These are phyloP conservation scores for Curvularia lunata DNA, from an alignment of 2,329 filamentous ascomycete genomes.

Conservation along the genomic window DNA sequence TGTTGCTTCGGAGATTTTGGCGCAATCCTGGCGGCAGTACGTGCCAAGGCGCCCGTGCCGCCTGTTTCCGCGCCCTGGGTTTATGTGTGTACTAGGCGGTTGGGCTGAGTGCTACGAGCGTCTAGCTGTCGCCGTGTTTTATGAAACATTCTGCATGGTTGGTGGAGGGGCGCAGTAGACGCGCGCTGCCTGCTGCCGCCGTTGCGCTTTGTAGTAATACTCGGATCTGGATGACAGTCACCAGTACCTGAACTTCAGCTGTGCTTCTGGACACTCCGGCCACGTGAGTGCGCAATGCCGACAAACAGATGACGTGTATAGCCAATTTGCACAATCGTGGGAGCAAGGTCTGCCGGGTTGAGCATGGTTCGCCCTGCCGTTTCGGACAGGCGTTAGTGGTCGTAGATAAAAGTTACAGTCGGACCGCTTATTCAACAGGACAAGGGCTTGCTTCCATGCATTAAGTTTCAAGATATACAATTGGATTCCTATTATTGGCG, in stretches of 20 bases:
- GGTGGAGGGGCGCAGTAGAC: neutral
- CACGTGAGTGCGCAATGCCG: neutral
- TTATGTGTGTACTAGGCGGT: neutral
- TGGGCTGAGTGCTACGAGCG: neutral
- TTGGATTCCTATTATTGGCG: neutral
- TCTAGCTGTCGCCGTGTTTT: constrained; percentile 10
- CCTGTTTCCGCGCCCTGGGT: neutral
- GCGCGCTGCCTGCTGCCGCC: neutral
- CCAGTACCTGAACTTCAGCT: constrained; percentile 7
- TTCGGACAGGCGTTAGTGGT: constrained; percentile 11
- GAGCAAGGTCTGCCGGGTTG: neutral
- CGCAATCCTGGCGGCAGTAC: constrained; percentile 2
- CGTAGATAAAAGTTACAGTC: constrained; percentile 9
- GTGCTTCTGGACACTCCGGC: constrained; percentile 3
- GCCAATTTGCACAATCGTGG: neutral
- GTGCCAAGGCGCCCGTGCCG: constrained; percentile 8
- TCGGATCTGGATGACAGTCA: neutral
- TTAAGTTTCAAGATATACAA: neutral
- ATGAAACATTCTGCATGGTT: constrained; percentile 4
- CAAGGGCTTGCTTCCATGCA: neutral
- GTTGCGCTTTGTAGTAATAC: neutral
- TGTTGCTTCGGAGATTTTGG: constrained; percentile 9
- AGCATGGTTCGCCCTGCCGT: constrained; percentile 11
- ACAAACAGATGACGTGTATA: constrained; percentile 9
- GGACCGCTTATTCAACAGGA: constrained; percentile 2